A percentile compares a stretch with the other conserved stretches of the same genome.
Conservation (phyloP, 768 basidiomycete species). For the Gymnopilus dilepis region DNA sequence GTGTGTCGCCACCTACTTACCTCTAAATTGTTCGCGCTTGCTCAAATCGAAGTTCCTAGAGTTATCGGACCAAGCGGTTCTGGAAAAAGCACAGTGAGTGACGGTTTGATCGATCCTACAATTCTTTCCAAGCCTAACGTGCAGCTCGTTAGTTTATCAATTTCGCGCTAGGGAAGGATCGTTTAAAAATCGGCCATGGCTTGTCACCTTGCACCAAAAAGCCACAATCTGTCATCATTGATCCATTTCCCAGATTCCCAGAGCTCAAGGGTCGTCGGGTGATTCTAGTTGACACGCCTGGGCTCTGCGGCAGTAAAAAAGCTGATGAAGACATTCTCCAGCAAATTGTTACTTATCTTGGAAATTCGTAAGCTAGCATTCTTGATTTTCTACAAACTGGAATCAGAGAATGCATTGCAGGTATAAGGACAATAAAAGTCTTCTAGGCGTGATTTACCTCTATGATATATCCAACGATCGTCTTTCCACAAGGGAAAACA, state of each 20-base stretch:
- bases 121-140: background rate
- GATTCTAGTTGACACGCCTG: slow-evolving; percentile 17
- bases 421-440: background rate
- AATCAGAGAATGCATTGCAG: background rate
- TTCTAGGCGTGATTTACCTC: slow-evolving; percentile 11
- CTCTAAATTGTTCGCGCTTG: too few relatives aligned
- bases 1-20: too few relatives aligned
- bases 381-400: background rate
- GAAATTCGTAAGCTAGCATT: background rate
- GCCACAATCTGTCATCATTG: background rate
- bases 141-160: slow-evolving; percentile 17
- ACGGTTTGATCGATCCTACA: background rate
- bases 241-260: background rate
- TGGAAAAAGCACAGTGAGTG: slow-evolving; percentile 19
- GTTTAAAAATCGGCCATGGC: slow-evolving; percentile 3
- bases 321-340: slow-evolving; percentile 8
- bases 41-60: background rate
- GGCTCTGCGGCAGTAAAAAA: slow-evolving; percentile 3
- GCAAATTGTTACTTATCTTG: background rate
- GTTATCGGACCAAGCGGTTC: slow-evolving; percentile 17
- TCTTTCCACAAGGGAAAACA: background rate
- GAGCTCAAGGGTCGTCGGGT: slow-evolving; percentile 3
- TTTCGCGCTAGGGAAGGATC: slow-evolving; percentile 1
- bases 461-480: slow-evolving; percentile 7
- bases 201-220: slow-evolving; percentile 9